Conservation (phyloP, 768 basidiomycete species). For the Leccinum subgranulosum region DNA sequence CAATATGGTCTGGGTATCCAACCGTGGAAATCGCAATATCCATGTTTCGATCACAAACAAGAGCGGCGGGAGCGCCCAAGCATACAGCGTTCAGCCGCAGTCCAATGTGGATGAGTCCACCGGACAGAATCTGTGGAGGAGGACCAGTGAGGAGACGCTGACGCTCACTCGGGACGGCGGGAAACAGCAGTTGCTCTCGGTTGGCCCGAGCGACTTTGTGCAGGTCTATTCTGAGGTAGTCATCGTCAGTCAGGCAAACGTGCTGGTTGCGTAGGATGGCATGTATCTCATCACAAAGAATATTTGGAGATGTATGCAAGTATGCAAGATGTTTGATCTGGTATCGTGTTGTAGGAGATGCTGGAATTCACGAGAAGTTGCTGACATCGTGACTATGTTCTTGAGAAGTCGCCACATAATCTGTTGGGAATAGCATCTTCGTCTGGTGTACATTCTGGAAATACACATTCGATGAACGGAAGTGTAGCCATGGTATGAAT, state of each 20-base stretch:
- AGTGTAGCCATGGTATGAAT: too few relatives aligned
- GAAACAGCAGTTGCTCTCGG: constrained; percentile 2
- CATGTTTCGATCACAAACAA: constrained; percentile 5
- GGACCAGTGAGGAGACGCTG: constrained; percentile 8
- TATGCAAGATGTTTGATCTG: too few relatives aligned
- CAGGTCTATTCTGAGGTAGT: constrained; percentile 9
- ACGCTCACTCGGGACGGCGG: constrained; percentile 1
- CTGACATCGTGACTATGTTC: background rate
- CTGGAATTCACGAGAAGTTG: background rate
- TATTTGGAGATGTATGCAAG: too few relatives aligned
- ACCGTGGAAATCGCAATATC: background rate
- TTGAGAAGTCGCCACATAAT: background rate
- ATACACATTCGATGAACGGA: too few relatives aligned
- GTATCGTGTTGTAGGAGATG: background rate
- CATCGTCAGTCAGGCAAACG: constrained; percentile 8
- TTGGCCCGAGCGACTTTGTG: constrained; percentile 14
- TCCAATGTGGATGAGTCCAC: background rate
- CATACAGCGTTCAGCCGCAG: background rate
- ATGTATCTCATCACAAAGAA: background rate
- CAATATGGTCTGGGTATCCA: constrained; percentile 18
- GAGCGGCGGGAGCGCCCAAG: background rate
- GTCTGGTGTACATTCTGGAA: too few relatives aligned
- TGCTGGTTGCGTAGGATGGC: background rate
- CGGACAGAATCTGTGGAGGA: constrained; percentile 6
- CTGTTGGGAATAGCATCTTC: background rate